A percentile compares a stretch with the other conserved stretches of the same genome.
phyloP scores from a whole-genome alignment of 768 basidiomycete species.

The Russula sp. region DNA sequence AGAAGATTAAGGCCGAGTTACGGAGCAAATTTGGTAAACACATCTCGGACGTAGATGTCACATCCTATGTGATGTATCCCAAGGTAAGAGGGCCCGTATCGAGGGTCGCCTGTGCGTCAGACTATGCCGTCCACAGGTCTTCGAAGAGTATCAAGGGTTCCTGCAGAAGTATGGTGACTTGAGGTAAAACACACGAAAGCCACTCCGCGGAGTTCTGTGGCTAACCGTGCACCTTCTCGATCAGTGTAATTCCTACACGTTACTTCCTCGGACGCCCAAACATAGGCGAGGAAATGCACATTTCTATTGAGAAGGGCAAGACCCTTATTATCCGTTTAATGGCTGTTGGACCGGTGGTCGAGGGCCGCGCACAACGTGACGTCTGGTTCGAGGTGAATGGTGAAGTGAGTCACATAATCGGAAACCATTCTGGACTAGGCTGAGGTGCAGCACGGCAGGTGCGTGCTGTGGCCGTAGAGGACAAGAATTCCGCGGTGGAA shows the following conservation, averaged over 20 bases:
- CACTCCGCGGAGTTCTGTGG: conserved; percentile 21
- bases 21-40: conserved; percentile 93
- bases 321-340: conserved; percentile 94
- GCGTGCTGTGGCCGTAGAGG: conserved; percentile 92
- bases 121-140: conserved; percentile 55
- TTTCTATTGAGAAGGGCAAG: conserved; percentile 95
- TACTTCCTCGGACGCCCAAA: conserved; percentile 94
- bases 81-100: conserved; percentile 53
- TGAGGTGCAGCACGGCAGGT: conserved; percentile 47
- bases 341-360: conserved; percentile 91
- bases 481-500: conserved; percentile 96
- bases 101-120: not conserved
- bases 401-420: conserved; percentile 54
- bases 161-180: conserved; percentile 94
- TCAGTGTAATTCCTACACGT: conserved; percentile 91
- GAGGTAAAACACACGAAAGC: conserved; percentile 51
- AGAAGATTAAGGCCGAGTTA: conserved; percentile 91
- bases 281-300: conserved; percentile 94
- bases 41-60: conserved; percentile 90
- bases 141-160: conserved; percentile 95
- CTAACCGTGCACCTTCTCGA: conserved; percentile 18
- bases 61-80: conserved; percentile 97
- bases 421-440: conserved; percentile 1
- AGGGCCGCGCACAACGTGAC: conserved; percentile 88
- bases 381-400: conserved; percentile 99